A percentile compares a stretch with the other conserved stretches of the same genome.
These are phyloP conservation scores for Lippia alba DNA, from an alignment of 305 asterid genomes.

Conservation along the genomic window DNA sequence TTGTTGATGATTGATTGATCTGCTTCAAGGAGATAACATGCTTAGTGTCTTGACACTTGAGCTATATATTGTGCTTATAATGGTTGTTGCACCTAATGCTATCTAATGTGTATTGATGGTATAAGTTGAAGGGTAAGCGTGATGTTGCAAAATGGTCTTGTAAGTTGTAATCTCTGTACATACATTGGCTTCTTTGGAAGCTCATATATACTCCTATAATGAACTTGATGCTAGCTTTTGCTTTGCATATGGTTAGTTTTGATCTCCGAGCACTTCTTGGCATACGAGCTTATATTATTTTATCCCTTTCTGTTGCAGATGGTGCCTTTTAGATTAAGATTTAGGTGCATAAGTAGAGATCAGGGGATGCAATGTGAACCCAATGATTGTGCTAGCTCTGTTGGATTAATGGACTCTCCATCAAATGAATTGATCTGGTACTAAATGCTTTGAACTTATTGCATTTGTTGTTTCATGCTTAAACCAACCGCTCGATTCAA, in stretches of 20 bases:
- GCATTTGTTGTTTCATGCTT: conserved; percentile 21
- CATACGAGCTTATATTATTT: conserved; percentile 8
- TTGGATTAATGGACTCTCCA: conserved; percentile 42
- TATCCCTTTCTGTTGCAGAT: conserved; percentile 49
- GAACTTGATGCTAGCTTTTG: background rate
- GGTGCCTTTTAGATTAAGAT: conserved; percentile 67
- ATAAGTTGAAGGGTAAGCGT: conserved; percentile 9
- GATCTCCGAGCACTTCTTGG: conserved; percentile 9
- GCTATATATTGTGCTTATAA: background rate
- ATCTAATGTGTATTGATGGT: conserved; percentile 3
- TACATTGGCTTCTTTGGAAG: background rate
- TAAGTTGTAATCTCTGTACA: conserved; percentile 1
- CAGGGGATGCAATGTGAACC: conserved; percentile 41
- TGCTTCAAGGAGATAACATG: conserved; percentile 5
- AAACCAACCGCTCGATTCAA: conserved; percentile 16
- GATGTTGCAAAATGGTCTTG: conserved; percentile 10
- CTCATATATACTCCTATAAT: background rate
- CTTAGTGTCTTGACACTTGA: conserved; percentile 1
- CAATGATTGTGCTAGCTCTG: conserved; percentile 45
- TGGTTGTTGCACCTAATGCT: too few relatives aligned
- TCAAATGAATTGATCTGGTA: conserved; percentile 72
- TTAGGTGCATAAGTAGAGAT: conserved; percentile 60
- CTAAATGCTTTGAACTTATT: conserved; percentile 15
- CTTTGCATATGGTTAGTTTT: background rate
- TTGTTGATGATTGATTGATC: conserved; percentile 16